Base-by-base conservation (phyloP, 768 basidiomycete species). In the Infundibulicybe gibba region DNA sequence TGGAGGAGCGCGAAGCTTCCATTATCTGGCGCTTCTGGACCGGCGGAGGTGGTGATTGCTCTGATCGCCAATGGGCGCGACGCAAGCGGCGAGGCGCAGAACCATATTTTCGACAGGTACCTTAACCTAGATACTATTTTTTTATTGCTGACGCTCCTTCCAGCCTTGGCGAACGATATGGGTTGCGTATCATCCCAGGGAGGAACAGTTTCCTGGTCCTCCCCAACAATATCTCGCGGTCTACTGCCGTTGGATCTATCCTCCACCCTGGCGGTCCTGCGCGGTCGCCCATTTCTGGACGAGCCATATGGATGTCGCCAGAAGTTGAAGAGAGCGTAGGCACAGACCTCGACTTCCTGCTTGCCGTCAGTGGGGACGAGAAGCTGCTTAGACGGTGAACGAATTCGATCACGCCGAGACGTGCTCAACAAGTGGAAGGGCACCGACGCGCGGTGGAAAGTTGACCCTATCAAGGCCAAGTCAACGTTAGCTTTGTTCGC, bases 31-130 rank as follows among this genome's bases (percentile, higher is more conserved):
- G 89, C 0, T 94, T 85, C 74, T 90, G 86, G 84, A 85, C 81
- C 0, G 83, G 72, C 2, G 66, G 61, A 17, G 47, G 63, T 13
- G 51, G 54, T 13, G 75, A 80, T 32, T 65, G 68, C 34, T 62
- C 80, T 0, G 87, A 89, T 56, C 73, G 84, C 10, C 80, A 79
- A 47, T 94, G 91, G 91, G 91, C 90, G 0, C 76, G 85, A 30
- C 70, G 91, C 90, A 93, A 60, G 91, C 91, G 88, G 89, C 0
- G 90, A 92, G 61, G 91, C 91, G 16, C 91, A 93, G 65, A 94
- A 94, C 64, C 91, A 93, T 56, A 89, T 92, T 52, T 92, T 90
- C 58, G 90, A 91, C 61, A 80, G 79, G 79, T 79, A 35, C 25
- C 56, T 34, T 5, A 10, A 13, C 16, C 19, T 42, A n/a, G 20